Evolutionary conservation across 2,329 filamentous ascomycete species (phyloP).

Genomic region (Didymella exigua): DNA sequence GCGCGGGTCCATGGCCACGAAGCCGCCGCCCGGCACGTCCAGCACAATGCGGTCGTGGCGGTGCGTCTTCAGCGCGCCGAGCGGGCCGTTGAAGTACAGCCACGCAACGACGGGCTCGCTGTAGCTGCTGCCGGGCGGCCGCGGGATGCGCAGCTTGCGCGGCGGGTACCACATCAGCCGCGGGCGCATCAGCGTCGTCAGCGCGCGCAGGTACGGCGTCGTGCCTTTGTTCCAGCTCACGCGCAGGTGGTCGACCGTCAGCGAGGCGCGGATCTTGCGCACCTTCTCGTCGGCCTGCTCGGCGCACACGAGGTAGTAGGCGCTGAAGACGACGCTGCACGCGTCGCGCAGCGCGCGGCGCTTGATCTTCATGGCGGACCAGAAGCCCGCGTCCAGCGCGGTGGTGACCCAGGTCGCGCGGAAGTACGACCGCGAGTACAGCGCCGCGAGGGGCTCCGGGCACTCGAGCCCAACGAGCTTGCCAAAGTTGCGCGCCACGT

Average conservation of each 20-base stretch:
- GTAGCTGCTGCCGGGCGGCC: constrained; percentile 80
- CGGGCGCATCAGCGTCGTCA: constrained; percentile 76
- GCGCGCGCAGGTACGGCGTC: constrained; percentile 78
- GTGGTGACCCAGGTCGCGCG: constrained; percentile 97
- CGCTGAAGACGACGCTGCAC: constrained; percentile 79
- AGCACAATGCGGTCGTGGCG: constrained; percentile 79
- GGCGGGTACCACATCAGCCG: constrained; percentile 81
- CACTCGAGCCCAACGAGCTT: constrained; percentile 89
- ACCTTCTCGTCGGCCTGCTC: constrained; percentile 98
- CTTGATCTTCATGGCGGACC: constrained; percentile 94
- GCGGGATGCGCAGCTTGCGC: constrained; percentile 79
- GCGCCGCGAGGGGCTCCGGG: constrained; percentile 90
- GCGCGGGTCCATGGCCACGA: constrained; percentile 95
- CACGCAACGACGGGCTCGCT: constrained; percentile 81
- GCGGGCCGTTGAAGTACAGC: constrained; percentile 91
- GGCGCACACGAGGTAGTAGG: constrained; percentile 90
- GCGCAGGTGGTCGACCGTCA: constrained; percentile 89
- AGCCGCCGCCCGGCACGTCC: constrained; percentile 92
- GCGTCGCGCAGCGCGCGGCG: constrained; percentile 81
- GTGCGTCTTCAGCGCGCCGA: constrained; percentile 76
- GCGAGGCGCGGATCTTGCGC: constrained; percentile 79
- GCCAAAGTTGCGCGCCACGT: constrained; percentile 89
- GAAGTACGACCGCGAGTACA: constrained; percentile 92
- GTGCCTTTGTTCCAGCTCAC: constrained; percentile 96
- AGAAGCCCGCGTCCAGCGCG: constrained; percentile 93